Conservation (phyloP, 2,329 filamentous ascomycete genomes). For the Fusarium piperis region DNA sequence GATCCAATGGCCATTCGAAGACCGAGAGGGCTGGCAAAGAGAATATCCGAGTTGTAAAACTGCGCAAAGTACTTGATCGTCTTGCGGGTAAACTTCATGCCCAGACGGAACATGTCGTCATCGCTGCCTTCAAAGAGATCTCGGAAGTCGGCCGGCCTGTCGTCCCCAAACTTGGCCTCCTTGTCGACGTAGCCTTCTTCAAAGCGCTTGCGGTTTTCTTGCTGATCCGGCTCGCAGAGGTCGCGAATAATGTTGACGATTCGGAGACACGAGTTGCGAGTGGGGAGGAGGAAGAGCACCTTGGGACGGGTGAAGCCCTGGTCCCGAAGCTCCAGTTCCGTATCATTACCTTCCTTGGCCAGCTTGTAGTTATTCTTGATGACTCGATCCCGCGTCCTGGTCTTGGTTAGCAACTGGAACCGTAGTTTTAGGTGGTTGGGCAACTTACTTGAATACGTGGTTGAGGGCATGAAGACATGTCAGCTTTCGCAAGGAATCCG, state of each 20-base stretch:
- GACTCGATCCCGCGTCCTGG: conserved; percentile 83
- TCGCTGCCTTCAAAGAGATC: conserved; percentile 94
- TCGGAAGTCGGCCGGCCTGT: conserved; percentile 86
- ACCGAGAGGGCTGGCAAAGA: conserved; percentile 89
- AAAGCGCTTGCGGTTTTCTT: conserved; percentile 95
- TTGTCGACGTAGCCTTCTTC: conserved; percentile 81
- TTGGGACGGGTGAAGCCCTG: conserved; percentile 97
- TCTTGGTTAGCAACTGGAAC: conserved; percentile 22
- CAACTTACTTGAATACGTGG: conserved; percentile 82
- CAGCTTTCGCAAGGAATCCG: conserved; percentile 74
- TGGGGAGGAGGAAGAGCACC: conserved; percentile 89
- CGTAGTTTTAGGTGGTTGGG: background rate
- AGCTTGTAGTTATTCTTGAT: conserved; percentile 91
- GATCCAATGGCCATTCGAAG: conserved; percentile 90
- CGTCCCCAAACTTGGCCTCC: conserved; percentile 70
- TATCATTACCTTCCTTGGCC: conserved; percentile 69
- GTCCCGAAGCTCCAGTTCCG: conserved; percentile 81
- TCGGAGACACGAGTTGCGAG: conserved; percentile 83
- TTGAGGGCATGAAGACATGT: conserved; percentile 87
- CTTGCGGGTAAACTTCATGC: conserved; percentile 97
- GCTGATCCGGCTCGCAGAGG: conserved; percentile 84
- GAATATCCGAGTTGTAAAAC: conserved; percentile 97
- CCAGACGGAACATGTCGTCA: conserved; percentile 95
- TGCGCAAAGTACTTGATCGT: conserved; percentile 94
- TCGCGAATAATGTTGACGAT: conserved; percentile 81